These are phyloP conservation scores for Erysimum cheiranthoides DNA, from an alignment of 345 rosid species.

Conservation along the genomic window DNA sequence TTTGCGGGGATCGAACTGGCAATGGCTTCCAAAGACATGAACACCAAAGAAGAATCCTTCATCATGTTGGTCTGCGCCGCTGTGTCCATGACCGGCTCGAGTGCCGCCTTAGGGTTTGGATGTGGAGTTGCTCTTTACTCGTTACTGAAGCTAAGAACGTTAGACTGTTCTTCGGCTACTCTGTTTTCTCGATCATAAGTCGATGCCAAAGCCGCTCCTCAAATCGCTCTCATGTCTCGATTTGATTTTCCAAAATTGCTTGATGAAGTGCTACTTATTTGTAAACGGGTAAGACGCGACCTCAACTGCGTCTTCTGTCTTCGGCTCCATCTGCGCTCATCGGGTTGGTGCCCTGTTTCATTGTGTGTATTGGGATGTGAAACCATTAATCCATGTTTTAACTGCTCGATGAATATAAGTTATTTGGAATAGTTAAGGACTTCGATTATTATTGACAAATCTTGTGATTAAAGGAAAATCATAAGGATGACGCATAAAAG, in stretches of 20 bases:
- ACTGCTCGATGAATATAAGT: background rate
- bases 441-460: background rate
- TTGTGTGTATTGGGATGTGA: background rate
- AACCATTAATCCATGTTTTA: conserved; percentile 8
- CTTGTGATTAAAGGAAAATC: conserved; percentile 5
- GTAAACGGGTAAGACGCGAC: background rate
- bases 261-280: background rate
- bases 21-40: conserved; percentile 89
- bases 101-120: conserved; percentile 89
- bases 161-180: conserved; percentile 48
- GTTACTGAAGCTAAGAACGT: conserved; percentile 68
- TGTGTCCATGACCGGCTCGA: conserved; percentile 84
- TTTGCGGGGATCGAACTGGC: conserved; percentile 89
- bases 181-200: conserved; percentile 16
- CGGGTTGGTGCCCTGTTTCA: conserved; percentile 23
- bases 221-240: background rate
- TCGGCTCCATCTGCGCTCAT: background rate
- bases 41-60: conserved; percentile 70
- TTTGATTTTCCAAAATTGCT: background rate
- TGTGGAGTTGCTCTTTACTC: conserved; percentile 73
- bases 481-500: conserved; percentile 26
- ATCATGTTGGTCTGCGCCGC: conserved; percentile 89
- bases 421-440: background rate
- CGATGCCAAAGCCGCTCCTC: conserved; percentile 20
- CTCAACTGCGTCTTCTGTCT: background rate